Evolutionary conservation across 306 rosid species (phyloP).

Genomic region (Luffa acutangula): DNA sequence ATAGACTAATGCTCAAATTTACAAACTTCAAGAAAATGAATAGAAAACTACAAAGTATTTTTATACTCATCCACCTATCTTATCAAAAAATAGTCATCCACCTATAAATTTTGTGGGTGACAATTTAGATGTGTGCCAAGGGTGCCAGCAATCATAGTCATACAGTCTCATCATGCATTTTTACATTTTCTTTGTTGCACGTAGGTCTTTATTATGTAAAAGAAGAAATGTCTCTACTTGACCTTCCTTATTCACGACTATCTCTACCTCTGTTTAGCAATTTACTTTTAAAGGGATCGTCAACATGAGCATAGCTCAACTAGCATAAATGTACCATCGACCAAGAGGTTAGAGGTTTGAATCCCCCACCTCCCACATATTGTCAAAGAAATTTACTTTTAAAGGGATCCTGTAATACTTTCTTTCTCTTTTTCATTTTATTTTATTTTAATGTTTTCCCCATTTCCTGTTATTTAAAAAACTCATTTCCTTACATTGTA

Average conservation of each 20-base stretch:
- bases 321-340: too few species aligned
- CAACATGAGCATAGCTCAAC: too few species aligned
- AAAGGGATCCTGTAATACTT: neutral
- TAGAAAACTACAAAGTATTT: too few species aligned
- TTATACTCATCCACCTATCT: too few species aligned
- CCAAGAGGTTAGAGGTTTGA: too few species aligned
- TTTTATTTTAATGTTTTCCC: neutral
- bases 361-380: too few species aligned
- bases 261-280: neutral
- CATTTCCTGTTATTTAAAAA: neutral
- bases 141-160: neutral
- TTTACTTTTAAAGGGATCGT: neutral
- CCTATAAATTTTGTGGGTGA: neutral
- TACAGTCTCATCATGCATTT: neutral
- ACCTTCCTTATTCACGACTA: neutral
- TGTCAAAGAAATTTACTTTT: neutral
- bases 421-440: neutral
- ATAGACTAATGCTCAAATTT: too few species aligned
- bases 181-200: neutral
- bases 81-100: neutral
- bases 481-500: neutral
- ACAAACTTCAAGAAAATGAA: too few species aligned
- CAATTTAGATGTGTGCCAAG: neutral
- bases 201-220: neutral
- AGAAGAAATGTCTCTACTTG: neutral